Evolutionary conservation across 257 asterid species (phyloP), one percentile per base, ranked within the genome.

Genomic region (Capsicum chinense): DNA sequence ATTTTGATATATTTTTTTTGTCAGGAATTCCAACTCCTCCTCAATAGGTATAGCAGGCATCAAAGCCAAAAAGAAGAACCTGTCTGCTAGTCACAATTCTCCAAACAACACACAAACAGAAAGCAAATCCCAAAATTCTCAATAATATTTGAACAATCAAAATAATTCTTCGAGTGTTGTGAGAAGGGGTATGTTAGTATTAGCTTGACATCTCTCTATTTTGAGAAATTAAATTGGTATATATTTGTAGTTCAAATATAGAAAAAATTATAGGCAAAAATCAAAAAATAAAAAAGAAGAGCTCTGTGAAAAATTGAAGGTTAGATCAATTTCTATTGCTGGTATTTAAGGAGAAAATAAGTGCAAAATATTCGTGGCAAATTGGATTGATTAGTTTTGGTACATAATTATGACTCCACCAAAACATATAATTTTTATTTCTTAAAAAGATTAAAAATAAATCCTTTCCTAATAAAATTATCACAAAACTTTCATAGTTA

Each of bases 21-120:
- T 26, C 33, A 26, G 33, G 33, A 26, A 26, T 26, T 26, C 33
- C 33, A 26, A 26, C 33, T 26, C 33, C 33, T 26, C 33, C 33
- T 0, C 33, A 86, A 79, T 93, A 91, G 83, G 87, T 88, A 84
- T 91, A 95, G 8, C 91, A 86, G 6, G 97, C 98, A 9, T 85
- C 90, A 56, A 88, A 52, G 0, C 56, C 63, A 67, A 94, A 76
- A 3, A 79, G 17, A 13, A 89, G 21, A 82, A 89, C 85, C 68
- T 94, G 91, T 66, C 88, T 88, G 90, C 87, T 87, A 50, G 94
- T 84, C 79, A 92, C 81, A 81, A 86, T 87, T 63, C 91, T 79
- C 88, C 88, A 91, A 0, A 94, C 26, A 37, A 95, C 92, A 35
- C 92, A 86, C 68, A 93, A 86, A 2, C 94, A 86, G 1, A 89